Evolutionary conservation across 2,329 filamentous ascomycete genomes (phyloP), one percentile per base, ranked within the genome.

Genomic region (Penicillium sumatraense): DNA sequence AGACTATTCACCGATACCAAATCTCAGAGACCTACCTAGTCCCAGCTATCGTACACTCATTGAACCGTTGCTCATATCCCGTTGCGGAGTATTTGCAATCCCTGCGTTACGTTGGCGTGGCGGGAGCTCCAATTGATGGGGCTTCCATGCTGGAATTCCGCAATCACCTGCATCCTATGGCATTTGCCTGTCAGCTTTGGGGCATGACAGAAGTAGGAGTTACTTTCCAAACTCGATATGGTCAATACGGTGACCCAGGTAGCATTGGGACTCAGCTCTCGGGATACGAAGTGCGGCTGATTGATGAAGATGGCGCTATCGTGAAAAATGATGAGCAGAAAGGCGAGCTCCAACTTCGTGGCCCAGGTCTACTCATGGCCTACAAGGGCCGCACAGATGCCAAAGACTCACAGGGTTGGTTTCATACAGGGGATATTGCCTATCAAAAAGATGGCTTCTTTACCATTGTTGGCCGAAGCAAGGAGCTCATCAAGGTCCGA

Each of bases 201-300:
- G 82, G 83, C 1, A 83, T 83, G 78, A 84, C 82, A 0, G 83
- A 85, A 66, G 74, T 67, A 61, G 82, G 82, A 52, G 75, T 69
- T 61, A 73, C 60, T 2, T 76, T 79, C 63, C 75, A 77, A 51
- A 73, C 70, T 50, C 69, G 67, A 16, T 75, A 72, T 49, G 66
- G 69, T 2, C 69, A 78, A 49, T 65, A 69, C 13, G 78, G 80
- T 42, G 63, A 68, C 14, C 74, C 75, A 4, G 80, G 75, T 20
- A 81, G 80, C 38, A 78, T 84, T 7, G 82, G 82, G 5, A 67
- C 74, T 2, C 65, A 75, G 7, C 54, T 81, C 10, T 67, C 77
- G 1, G 78, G 77, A 3, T 73, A 73, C 42, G 71, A 74, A 40
- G 63, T 71, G 41, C 75, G 72, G 24, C 54, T 80, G 41, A 45